phyloP scores from a whole-genome alignment of 2,329 filamentous ascomycete genomes.

The Zymoseptoria tritici region DNA sequence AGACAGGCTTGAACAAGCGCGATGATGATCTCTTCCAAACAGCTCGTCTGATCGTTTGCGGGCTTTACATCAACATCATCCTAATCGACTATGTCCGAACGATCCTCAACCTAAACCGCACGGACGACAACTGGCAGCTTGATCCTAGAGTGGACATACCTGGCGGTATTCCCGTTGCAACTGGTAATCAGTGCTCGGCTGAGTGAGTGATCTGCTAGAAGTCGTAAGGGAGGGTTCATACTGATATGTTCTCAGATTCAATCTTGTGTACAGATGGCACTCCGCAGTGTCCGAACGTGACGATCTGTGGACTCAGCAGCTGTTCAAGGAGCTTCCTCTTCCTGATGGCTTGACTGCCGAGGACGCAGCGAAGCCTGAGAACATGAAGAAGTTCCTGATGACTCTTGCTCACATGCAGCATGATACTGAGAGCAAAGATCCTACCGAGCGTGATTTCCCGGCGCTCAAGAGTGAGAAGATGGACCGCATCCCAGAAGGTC shows the following conservation, averaged over 20 bases:
- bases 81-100: conserved; percentile 48
- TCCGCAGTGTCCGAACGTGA: conserved; percentile 38
- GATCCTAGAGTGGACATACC: conserved; percentile 36
- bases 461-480: conserved; percentile 26
- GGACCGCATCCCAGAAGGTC: conserved; percentile 24
- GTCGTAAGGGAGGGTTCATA: neutral
- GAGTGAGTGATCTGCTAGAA: neutral
- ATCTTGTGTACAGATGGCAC: conserved; percentile 48
- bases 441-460: conserved; percentile 28
- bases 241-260: conserved; percentile 31
- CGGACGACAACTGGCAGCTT: conserved; percentile 38
- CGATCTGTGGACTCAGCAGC: conserved; percentile 39
- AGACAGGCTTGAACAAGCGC: conserved; percentile 27
- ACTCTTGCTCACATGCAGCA: conserved; percentile 23
- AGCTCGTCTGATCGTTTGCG: conserved; percentile 45
- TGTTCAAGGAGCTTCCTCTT: conserved; percentile 30
- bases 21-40: conserved; percentile 47
- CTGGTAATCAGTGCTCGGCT: conserved; percentile 45
- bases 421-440: conserved; percentile 23
- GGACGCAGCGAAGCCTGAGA: conserved; percentile 20
- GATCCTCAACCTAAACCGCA: conserved; percentile 42
- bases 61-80: conserved; percentile 48
- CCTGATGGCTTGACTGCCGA: conserved; percentile 11
- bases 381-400: conserved; percentile 25
- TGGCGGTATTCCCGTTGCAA: conserved; percentile 34